A percentile compares a stretch with the other conserved stretches of the same genome.
These are phyloP conservation scores for Suillus subaureus DNA, from an alignment of 768 basidiomycete genomes.

Conservation along the genomic window DNA sequence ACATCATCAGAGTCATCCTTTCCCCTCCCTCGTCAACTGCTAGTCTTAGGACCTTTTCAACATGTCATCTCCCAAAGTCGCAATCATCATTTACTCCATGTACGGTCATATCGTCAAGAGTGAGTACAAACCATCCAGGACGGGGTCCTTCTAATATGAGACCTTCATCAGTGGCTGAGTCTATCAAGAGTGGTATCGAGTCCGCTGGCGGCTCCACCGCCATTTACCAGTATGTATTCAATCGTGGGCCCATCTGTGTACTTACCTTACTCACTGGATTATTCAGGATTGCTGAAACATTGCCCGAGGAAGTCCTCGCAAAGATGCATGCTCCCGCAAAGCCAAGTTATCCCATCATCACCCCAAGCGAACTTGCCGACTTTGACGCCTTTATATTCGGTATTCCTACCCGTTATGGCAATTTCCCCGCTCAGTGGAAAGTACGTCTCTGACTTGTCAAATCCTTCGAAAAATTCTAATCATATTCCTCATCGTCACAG, in stretches of 20 bases:
- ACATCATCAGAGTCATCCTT: neutral
- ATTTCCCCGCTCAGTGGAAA: constrained; percentile 81
- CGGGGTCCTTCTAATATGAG: constrained; percentile 8
- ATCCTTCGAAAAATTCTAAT: constrained; percentile 3
- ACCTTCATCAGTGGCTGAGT: constrained; percentile 57
- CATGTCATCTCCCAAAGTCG: constrained; percentile 56
- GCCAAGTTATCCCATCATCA: constrained; percentile 69
- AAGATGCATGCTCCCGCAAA: constrained; percentile 76
- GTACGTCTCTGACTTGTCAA: constrained; percentile 34
- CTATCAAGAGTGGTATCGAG: constrained; percentile 47
- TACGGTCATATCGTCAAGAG: constrained; percentile 73
- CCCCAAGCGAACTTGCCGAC: constrained; percentile 49
- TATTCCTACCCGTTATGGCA: constrained; percentile 80
- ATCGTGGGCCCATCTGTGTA: neutral
- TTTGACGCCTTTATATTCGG: constrained; percentile 80
- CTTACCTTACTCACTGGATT: neutral
- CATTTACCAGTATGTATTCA: constrained; percentile 54
- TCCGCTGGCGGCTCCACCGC: constrained; percentile 50
- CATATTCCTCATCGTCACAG: constrained; percentile 32
- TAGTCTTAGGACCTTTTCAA: neutral
- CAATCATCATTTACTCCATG: constrained; percentile 76
- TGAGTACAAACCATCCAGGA: constrained; percentile 36
- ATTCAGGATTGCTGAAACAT: constrained; percentile 77
- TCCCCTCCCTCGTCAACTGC: constrained; percentile 5
- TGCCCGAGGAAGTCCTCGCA: constrained; percentile 63